phyloP scores from a whole-genome alignment of 2,329 filamentous ascomycete species.

The Gliomastix tumulicola region DNA sequence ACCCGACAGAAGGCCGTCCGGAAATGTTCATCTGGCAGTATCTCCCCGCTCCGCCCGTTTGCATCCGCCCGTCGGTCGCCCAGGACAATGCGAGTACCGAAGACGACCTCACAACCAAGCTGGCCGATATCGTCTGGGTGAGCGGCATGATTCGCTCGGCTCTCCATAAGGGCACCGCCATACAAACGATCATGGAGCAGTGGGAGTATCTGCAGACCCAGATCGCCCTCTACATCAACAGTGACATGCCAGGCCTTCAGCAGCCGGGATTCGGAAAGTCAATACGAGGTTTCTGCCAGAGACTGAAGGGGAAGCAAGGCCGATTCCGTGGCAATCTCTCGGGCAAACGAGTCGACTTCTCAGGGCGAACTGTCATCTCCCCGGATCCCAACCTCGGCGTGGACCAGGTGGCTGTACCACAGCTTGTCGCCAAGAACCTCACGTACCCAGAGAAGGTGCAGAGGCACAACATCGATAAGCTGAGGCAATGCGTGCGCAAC shows the following conservation, averaged over 20 bases:
- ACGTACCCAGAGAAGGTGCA: conserved; percentile 91
- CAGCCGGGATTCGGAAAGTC: conserved; percentile 82
- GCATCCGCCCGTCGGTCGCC: conserved; percentile 86
- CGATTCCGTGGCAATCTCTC: conserved; percentile 95
- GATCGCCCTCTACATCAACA: conserved; percentile 97
- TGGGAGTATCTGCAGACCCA: conserved; percentile 97
- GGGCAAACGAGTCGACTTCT: conserved; percentile 98
- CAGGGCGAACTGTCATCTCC: conserved; percentile 93
- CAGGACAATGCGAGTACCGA: conserved; percentile 93
- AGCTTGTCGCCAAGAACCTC: conserved; percentile 89
- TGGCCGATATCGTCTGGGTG: conserved; percentile 93
- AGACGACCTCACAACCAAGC: conserved; percentile 91
- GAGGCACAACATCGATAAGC: conserved; percentile 76
- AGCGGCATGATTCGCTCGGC: conserved; percentile 82
- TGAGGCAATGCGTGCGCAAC: conserved; percentile 66
- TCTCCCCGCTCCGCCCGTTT: conserved; percentile 87
- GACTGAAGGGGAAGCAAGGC: conserved; percentile 94
- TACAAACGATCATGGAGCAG: conserved; percentile 91
- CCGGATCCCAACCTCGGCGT: conserved; percentile 92
- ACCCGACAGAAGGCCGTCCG: conserved; percentile 78
- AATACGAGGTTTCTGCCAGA: conserved; percentile 89
- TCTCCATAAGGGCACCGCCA: conserved; percentile 72
- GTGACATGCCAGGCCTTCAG: conserved; percentile 86
- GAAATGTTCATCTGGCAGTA: conserved; percentile 99
- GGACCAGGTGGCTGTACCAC: conserved; percentile 87